Conservation (phyloP, 495 filamentous ascomycete species). For the Penicillium fimorum region DNA sequence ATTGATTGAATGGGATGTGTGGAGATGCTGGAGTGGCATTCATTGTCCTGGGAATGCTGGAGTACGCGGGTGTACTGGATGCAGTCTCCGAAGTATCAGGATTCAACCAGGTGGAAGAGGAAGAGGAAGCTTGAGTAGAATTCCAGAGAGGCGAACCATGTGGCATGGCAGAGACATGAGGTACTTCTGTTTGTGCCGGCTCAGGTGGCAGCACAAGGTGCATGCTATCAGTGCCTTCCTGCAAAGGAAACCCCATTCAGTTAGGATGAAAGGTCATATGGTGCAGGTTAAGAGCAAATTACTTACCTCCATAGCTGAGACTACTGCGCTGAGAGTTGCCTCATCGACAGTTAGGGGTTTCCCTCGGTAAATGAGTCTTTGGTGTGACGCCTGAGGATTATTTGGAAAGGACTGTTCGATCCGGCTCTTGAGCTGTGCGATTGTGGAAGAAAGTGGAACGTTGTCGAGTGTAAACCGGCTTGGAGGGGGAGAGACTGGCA, state of each 20-base stretch:
- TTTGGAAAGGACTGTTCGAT: slow-evolving; percentile 55
- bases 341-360: slow-evolving; percentile 53
- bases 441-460: slow-evolving; percentile 53
- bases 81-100: not conserved
- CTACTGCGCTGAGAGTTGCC: slow-evolving; percentile 55
- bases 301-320: slow-evolving; percentile 57
- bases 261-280: not conserved
- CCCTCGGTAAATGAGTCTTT: slow-evolving; percentile 68
- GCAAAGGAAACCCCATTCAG: slow-evolving; percentile 35
- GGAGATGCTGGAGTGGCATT: not conserved
- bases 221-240: slow-evolving; percentile 38
- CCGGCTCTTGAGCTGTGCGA: slow-evolving; percentile 58
- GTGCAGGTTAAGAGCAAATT: not conserved
- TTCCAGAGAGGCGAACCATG: not conserved
- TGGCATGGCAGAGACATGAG: not conserved
- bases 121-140: not conserved
- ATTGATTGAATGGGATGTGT: not conserved
- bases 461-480: slow-evolving; percentile 53
- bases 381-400: slow-evolving; percentile 50
- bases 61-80: not conserved
- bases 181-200: not conserved
- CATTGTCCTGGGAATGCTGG: not conserved
- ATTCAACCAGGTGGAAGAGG: not conserved
- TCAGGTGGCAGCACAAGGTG: slow-evolving; percentile 64
- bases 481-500: slow-evolving; percentile 61